Evolutionary conservation across 2,329 filamentous ascomycete species (phyloP).

Genomic region (Dryadomyces sulphureus): DNA sequence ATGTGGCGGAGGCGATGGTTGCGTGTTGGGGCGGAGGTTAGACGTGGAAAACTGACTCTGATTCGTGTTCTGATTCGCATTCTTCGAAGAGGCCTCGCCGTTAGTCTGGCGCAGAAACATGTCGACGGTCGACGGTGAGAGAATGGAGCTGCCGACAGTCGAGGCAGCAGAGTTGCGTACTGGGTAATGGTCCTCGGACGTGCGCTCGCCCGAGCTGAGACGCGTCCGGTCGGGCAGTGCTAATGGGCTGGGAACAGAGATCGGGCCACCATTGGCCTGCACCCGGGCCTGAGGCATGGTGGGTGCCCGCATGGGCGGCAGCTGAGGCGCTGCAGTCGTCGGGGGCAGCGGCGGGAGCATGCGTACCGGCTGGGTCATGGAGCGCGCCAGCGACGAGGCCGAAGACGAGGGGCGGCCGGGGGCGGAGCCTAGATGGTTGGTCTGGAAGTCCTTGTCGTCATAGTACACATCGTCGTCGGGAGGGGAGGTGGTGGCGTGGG

Average conservation of each 20-base stretch:
- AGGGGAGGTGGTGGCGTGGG: slow-evolving; percentile 7
- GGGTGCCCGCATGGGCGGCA: too few relatives aligned
- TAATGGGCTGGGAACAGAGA: slow-evolving; percentile 7
- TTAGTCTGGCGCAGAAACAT: slow-evolving; percentile 15
- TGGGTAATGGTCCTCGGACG: slow-evolving; percentile 9
- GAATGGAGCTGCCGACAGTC: slow-evolving; percentile 17
- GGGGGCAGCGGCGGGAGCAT: neutral
- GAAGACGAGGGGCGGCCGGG: neutral
- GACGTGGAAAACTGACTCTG: neutral
- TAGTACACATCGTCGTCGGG: slow-evolving; percentile 6
- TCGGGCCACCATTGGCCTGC: slow-evolving; percentile 3
- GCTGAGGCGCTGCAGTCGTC: neutral
- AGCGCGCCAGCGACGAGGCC: slow-evolving; percentile 1
- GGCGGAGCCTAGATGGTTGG: neutral
- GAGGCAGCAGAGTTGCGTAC: slow-evolving; percentile 21
- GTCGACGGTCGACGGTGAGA: slow-evolving; percentile 17
- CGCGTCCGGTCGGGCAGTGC: slow-evolving; percentile 8
- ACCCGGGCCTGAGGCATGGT: too few relatives aligned
- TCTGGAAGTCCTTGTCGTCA: neutral
- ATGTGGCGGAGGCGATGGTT: slow-evolving; percentile 23
- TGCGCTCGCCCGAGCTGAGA: neutral
- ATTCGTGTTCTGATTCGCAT: too few relatives aligned
- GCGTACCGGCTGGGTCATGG: neutral
- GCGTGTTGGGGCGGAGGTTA: neutral
- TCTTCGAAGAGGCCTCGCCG: too few relatives aligned